Conservation (phyloP, 108 stramenopile genomes). For the Tribonema minus region DNA sequence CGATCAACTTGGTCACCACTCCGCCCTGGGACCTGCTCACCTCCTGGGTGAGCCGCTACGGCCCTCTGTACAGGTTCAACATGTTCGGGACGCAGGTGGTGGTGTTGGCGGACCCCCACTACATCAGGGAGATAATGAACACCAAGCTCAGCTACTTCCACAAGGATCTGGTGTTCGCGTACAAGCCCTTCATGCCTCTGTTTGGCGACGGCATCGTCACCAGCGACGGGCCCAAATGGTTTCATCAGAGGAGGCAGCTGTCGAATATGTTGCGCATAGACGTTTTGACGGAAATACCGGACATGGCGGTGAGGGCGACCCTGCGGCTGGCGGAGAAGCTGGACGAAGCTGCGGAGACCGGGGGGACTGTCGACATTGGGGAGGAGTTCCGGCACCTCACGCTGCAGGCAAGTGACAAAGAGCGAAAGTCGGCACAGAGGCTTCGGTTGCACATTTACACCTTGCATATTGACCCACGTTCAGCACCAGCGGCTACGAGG, state of each 20-base stretch:
- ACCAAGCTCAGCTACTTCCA: conserved; percentile 47
- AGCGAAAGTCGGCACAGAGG: too few species aligned
- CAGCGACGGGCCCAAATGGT: conserved; percentile 50
- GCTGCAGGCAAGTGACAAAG: conserved; percentile 24
- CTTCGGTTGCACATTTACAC: too few species aligned
- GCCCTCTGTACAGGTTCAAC: conserved; percentile 42
- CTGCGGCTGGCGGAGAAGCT: conserved; percentile 42
- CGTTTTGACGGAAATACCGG: conserved; percentile 48
- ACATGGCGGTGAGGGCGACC: conserved; percentile 42
- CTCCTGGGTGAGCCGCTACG: conserved; percentile 42
- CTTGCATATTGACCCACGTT: too few species aligned
- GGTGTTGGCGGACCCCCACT: conserved; percentile 43
- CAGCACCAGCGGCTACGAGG: too few species aligned
- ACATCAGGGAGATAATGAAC: conserved; percentile 53
- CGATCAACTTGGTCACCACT: conserved; percentile 38
- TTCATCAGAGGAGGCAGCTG: conserved; percentile 40
- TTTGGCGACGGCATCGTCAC: conserved; percentile 57
- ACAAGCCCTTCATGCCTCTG: conserved; percentile 53
- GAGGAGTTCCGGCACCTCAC: conserved; percentile 59
- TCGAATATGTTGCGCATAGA: conserved; percentile 48
- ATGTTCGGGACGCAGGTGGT: conserved; percentile 38
- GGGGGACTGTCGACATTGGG: conserved; percentile 44
- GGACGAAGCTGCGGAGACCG: conserved; percentile 12
- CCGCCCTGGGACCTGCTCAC: conserved; percentile 58
- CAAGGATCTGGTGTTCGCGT: conserved; percentile 54